A percentile compares a stretch with the other conserved stretches of the same genome.
Conservation (phyloP, 2,329 filamentous ascomycete species). For the Neonectria faginata region DNA sequence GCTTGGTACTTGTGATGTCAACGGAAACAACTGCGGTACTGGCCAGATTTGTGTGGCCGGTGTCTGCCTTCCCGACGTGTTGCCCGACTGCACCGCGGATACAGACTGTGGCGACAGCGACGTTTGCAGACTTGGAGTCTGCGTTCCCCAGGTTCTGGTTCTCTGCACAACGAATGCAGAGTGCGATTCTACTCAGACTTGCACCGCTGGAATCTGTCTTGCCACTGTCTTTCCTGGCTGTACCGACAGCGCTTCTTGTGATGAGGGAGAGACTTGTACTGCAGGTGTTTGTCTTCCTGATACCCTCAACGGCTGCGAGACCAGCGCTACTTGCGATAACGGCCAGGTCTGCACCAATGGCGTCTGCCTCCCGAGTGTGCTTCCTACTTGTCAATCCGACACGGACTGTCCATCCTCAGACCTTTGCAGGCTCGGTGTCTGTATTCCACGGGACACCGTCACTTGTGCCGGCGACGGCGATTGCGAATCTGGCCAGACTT, state of each 20-base stretch:
- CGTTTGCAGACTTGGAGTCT: constrained; percentile 24
- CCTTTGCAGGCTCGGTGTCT: constrained; percentile 18
- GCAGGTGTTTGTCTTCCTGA: constrained; percentile 20
- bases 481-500: background rate
- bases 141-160: constrained; percentile 8
- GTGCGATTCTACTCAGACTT: constrained; percentile 9
- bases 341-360: constrained; percentile 19
- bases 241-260: constrained; percentile 1
- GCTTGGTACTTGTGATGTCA: background rate
- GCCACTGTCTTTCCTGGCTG: constrained; percentile 14
- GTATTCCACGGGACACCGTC: background rate
- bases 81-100: constrained; percentile 12
- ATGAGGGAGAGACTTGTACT: constrained; percentile 13
- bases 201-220: constrained; percentile 18
- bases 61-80: constrained; percentile 17
- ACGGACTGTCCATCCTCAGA: background rate
- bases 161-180: constrained; percentile 9
- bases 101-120: constrained; percentile 10
- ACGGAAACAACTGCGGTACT: background rate
- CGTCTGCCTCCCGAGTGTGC: constrained; percentile 15
- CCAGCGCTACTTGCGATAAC: constrained; percentile 7
- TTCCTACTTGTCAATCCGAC: constrained; percentile 8
- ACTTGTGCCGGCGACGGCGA: background rate
- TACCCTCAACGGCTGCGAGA: constrained; percentile 6
- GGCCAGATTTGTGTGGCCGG: constrained; percentile 19